Evolutionary conservation across 2,329 filamentous ascomycete species (phyloP), one percentile per base, ranked within the genome.

Genomic region (Bretziella fagacearum): DNA sequence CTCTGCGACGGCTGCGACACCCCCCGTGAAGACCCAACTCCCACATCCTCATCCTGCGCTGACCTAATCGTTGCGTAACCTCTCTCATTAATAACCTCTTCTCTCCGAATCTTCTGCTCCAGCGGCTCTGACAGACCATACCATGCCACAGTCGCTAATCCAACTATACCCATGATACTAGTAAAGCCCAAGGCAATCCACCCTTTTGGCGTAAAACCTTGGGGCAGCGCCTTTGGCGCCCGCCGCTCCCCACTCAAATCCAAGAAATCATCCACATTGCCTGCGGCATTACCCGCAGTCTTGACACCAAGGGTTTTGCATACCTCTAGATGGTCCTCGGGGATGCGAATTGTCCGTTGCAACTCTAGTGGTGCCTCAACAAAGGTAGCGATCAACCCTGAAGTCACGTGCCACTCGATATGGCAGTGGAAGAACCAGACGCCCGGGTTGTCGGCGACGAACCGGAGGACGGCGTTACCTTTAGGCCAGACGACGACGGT

Each of bases 361-460:
- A 91, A 57, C 15, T 74, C 68, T 3, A 69, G 57, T 0, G 77
- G 78, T 0, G 73, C 71, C 59, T 81, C 78, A 51, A 81, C 60
- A 53, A 84, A 71, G 1, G 74, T 77, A 20, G 76, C 71, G 3
- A 75, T 65, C 2, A 84, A 66, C n/a, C 81, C 81, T 2, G 74
- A 75, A 1, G 70, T 63, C 49, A 83, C 66, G 57, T 85, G 81
- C 80, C 80, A 89, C 57, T 84, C 80, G 46, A 87, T 79, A 58
- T 89, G 83, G 61, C 82, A 87, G 61, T 86, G 82, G 63, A 86
- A 82, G 3, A 81, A 60, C 77, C 77, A 82, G 18, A 81, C 65
- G 30, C 73, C 47, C 8, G 79, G 75, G 53, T 83, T 83, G 56
- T 82, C 69, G 1, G 78, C 74, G 49, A 65, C 64, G 62, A 80